A percentile compares a stretch with the other conserved stretches of the same genome.
Conservation (phyloP, 208 protist species). For the Naegleria gruberi region DNA sequence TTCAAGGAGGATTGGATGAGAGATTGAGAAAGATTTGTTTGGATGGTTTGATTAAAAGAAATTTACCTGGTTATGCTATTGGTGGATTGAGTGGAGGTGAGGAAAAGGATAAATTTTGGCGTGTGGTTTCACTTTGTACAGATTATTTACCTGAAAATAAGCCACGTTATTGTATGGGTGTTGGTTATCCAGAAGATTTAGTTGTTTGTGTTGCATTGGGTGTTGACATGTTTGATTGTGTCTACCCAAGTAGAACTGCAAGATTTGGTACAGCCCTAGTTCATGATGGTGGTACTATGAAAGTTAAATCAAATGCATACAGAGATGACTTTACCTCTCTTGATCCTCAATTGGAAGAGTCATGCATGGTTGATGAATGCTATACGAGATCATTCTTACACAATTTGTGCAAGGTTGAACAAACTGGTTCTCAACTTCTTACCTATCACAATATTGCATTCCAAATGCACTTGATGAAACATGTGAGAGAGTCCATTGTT, state of each 20-base stretch:
- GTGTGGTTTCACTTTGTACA: conserved; percentile 78
- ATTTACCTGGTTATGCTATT: conserved; percentile 94
- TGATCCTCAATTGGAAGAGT: conserved; percentile 42
- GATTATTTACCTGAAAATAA: conserved; percentile 66
- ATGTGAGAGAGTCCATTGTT: conserved; percentile 64
- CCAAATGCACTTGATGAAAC: conserved; percentile 78
- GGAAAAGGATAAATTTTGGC: conserved; percentile 93
- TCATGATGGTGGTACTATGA: conserved; percentile 57
- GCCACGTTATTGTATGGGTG: conserved; percentile 97
- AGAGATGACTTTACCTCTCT: conserved; percentile 44
- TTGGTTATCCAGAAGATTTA: conserved; percentile 96
- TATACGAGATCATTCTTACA: conserved; percentile 80
- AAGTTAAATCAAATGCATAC: conserved; percentile 48
- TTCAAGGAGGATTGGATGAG: conserved; percentile 88
- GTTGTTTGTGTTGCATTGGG: conserved; percentile 94
- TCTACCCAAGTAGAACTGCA: conserved; percentile 95
- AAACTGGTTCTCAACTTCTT: conserved; percentile 76
- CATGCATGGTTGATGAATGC: conserved; percentile 52
- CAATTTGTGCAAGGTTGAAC: conserved; percentile 70
- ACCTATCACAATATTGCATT: conserved; percentile 96
- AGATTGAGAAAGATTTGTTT: conserved; percentile 76
- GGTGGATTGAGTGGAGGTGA: conserved; percentile 96
- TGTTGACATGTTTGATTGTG: conserved; percentile 99
- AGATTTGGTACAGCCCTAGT: conserved; percentile 88
- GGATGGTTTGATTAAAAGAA: conserved; percentile 78